A percentile compares a stretch with the other conserved stretches of the same genome.
Conservation (phyloP, 306 rosid genomes). For the Inga oerstediana region DNA sequence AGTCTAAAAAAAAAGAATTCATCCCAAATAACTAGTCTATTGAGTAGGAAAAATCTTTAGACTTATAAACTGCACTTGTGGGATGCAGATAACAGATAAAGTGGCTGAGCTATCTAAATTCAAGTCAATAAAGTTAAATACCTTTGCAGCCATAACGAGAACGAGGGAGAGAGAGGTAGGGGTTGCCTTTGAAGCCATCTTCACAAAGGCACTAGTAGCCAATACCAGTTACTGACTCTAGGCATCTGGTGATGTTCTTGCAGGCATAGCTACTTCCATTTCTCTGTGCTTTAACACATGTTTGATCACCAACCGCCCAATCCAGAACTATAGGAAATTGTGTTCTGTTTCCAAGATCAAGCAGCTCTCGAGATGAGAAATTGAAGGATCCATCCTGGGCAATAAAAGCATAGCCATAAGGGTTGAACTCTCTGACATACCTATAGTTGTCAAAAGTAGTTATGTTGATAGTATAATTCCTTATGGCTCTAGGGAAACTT, state of each 20-base stretch:
- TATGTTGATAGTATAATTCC: background rate
- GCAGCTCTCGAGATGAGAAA: background rate
- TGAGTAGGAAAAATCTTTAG: too few species aligned
- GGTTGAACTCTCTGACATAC: background rate
- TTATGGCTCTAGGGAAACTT: background rate
- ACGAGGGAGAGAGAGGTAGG: conserved; percentile 13
- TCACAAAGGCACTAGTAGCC: conserved; percentile 40
- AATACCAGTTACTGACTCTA: background rate
- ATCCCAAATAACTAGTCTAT: too few species aligned
- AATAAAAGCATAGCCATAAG: conserved; percentile 43
- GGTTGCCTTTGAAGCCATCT: conserved; percentile 36
- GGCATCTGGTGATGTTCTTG: background rate
- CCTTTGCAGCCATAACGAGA: conserved; percentile 23
- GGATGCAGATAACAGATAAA: too few species aligned
- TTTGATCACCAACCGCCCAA: conserved; percentile 47
- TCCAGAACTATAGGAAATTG: conserved; percentile 35
- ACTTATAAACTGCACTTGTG: too few species aligned
- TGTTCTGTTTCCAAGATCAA: background rate
- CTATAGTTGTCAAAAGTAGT: rapidly evolving
- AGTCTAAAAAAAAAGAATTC: too few species aligned
- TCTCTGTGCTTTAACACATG: conserved; percentile 14
- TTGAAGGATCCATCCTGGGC: conserved; percentile 22
- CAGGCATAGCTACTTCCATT: background rate
- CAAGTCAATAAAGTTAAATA: too few species aligned
- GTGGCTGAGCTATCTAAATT: too few species aligned